A percentile compares a stretch with the other conserved stretches of the same genome.
Evolutionary conservation across 352 stramenopile genomes (phyloP).

Genomic region (Pythium vanterpoolii): DNA sequence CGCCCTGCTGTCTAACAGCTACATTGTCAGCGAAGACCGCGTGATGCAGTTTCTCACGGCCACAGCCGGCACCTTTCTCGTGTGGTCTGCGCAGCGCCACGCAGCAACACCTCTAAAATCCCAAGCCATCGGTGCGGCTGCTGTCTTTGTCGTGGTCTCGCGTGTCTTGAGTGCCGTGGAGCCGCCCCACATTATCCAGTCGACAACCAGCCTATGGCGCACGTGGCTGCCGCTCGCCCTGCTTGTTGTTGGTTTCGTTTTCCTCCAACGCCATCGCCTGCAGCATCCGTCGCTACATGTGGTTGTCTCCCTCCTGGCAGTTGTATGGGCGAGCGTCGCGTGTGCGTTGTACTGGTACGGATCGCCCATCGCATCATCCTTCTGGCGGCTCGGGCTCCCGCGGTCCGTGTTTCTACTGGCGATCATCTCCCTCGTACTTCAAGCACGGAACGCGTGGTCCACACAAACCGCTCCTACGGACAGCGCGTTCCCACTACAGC

Average conservation of each 20-base stretch:
- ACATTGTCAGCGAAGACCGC: constrained; percentile 71
- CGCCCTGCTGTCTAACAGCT: constrained; percentile 81
- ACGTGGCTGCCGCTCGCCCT: constrained; percentile 36
- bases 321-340: constrained; percentile 5
- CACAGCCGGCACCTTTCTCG: constrained; percentile 46
- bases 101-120: neutral
- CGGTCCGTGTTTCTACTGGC: constrained; percentile 42
- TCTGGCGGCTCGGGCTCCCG: constrained; percentile 58
- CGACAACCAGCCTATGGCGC: constrained; percentile 26
- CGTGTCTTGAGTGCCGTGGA: constrained; percentile 44
- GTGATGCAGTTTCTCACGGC: constrained; percentile 71
- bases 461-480: neutral
- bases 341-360: constrained; percentile 51
- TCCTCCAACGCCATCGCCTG: neutral
- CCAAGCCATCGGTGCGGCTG: neutral
- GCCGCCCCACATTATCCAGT: constrained; percentile 71
- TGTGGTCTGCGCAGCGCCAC: constrained; percentile 27
- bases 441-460: constrained; percentile 10
- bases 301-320: neutral
- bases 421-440: constrained; percentile 13
- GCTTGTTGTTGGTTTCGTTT: constrained; percentile 17
- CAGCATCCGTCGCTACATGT: too few relatives aligned
- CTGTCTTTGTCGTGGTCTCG: constrained; percentile 42
- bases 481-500: neutral
- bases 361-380: constrained; percentile 29